Percentiles rank a stretch among this genome's conserved stretches.
These are phyloP conservation scores for Parafenestella ontariensis DNA, from an alignment of 2,329 filamentous ascomycete genomes.

Conservation along the genomic window DNA sequence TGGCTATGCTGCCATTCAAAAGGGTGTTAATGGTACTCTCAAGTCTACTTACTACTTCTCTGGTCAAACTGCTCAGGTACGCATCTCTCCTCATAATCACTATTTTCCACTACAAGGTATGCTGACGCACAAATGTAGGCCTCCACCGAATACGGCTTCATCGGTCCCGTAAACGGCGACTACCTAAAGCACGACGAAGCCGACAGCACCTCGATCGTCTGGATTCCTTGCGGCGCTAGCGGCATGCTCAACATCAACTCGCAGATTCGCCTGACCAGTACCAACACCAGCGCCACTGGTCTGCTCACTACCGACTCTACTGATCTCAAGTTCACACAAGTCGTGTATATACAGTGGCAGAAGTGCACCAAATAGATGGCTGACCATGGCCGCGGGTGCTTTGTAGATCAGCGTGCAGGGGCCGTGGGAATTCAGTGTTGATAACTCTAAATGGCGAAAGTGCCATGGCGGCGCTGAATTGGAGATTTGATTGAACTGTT, in stretches of 20 bases:
- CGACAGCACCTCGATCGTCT: constrained; percentile 56
- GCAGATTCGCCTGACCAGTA: constrained; percentile 52
- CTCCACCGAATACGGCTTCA: constrained; percentile 50
- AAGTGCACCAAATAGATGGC: constrained; percentile 40
- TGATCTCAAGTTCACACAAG: constrained; percentile 56
- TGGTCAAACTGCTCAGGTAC: constrained; percentile 53
- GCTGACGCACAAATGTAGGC: constrained; percentile 32
- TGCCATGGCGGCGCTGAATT: constrained; percentile 1
- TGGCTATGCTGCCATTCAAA: constrained; percentile 58
- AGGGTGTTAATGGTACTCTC: constrained; percentile 56
- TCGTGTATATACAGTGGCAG: constrained; percentile 56
- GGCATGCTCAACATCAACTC: constrained; percentile 64
- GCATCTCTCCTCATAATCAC: not conserved
- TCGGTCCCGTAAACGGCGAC: constrained; percentile 46
- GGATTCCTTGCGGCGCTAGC: constrained; percentile 60
- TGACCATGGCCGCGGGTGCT: constrained; percentile 8
- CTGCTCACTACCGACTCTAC: constrained; percentile 58
- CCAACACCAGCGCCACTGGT: constrained; percentile 43
- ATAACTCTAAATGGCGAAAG: constrained; percentile 11
- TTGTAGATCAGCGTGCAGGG: constrained; percentile 14
- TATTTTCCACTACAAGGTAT: not conserved
- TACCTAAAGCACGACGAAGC: constrained; percentile 52
- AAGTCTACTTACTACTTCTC: constrained; percentile 65
- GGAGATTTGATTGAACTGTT: constrained; percentile 2
- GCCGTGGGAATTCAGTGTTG: constrained; percentile 6